Evolutionary conservation across 805 yeast species (phyloP), one percentile per base, ranked within the genome.

Genomic region (Jamesozyma jinghongensis): DNA sequence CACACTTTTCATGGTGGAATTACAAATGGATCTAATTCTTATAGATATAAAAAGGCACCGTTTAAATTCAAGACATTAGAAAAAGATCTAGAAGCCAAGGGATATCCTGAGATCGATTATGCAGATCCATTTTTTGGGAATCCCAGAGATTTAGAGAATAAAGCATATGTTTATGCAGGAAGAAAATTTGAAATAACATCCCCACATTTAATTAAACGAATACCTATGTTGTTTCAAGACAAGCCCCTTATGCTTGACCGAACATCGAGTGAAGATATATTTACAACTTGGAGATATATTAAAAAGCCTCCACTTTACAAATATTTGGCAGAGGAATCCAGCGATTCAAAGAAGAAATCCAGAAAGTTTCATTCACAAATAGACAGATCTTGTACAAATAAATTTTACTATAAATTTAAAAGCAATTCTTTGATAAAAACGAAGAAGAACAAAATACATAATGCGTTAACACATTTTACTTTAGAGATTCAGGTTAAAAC

Each of bases 401-500:
- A 17, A 5, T 42, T 37, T 20, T 19, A 19, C 7, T 43, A 41
- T 20, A 43, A 46, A 14, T 36, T 17, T 30, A 22, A 29, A 5
- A 49, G 43, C 31, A 40, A 36, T 10, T 35, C 40, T 2, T 26
- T 46, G 4, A 14, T 56, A 52, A 48, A 61, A 56, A 44, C 57
- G 53, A 32, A 57, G 65, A 44, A 60, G 53, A 40, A 68, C 68
- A 4, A 67, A 55, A 47, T 69, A 2, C 73, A 66, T 44, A 68
- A 67, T 37, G 63, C 70, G 19, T 52, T 87, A 52, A 68, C 81
- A 0, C 67, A 76, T n/a, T 60, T 87, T 27, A 65, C 73, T 5
- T 47, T 85, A 40, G 97, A 90, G 52, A 54, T 85, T 0, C 88
- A 81, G 58, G 77, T 74, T 0, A 71, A 71, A 34, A 72, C 81